These are phyloP conservation scores for Tulasnella sp. DNA, from an alignment of 768 basidiomycete species.

Conservation along the genomic window DNA sequence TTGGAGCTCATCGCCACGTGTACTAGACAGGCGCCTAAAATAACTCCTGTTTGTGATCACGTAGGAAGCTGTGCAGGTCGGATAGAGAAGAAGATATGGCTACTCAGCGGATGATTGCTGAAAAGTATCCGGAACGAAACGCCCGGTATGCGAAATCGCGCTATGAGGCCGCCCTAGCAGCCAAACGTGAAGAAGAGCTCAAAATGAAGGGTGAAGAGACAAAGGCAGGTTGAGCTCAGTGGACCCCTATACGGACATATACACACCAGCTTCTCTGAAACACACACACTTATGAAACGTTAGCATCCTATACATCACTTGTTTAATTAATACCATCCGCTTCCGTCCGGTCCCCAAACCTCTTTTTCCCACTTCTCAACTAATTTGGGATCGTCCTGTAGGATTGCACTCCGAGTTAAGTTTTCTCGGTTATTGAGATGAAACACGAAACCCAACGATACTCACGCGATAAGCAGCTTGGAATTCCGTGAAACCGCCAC, in stretches of 20 bases:
- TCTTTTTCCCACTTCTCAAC: slow-evolving; percentile 58
- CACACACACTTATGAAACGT: background rate
- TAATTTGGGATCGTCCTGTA: slow-evolving; percentile 48
- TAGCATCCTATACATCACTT: background rate
- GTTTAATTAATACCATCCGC: background rate
- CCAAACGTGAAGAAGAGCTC: background rate
- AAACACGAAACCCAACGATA: background rate
- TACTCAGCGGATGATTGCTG: slow-evolving; percentile 16
- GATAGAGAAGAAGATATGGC: slow-evolving; percentile 15
- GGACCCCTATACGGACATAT: background rate
- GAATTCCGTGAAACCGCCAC: slow-evolving; percentile 60
- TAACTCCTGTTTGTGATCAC: background rate
- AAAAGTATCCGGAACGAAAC: slow-evolving; percentile 18
- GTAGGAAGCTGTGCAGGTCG: slow-evolving; percentile 18
- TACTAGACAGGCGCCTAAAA: background rate
- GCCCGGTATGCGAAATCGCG: slow-evolving; percentile 13
- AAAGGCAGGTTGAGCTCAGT: background rate
- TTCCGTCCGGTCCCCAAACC: slow-evolving; percentile 9
- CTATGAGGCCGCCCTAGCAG: slow-evolving; percentile 10
- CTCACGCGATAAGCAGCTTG: slow-evolving; percentile 38
- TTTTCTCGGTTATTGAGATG: background rate
- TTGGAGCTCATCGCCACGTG: background rate
- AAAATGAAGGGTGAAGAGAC: background rate
- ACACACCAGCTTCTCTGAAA: background rate
- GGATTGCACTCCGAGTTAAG: background rate